phyloP scores from a whole-genome alignment of 148 eudicot genomes.

The Linanthus parryae region DNA sequence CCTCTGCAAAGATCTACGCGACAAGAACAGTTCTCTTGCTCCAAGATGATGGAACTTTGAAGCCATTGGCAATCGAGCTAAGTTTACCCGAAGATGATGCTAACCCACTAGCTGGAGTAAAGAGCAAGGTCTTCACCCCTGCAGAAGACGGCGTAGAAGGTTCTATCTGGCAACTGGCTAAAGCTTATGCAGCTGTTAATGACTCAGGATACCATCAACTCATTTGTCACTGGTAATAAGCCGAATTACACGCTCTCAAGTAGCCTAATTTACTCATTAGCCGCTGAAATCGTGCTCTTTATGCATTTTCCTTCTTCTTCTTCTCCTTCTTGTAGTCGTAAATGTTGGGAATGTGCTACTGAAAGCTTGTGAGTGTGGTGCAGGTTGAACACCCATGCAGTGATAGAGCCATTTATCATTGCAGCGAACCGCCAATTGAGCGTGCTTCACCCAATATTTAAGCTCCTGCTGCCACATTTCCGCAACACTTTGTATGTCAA shows the following conservation, averaged over 20 bases:
- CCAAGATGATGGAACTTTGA: conserved; percentile 70
- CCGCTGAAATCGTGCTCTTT: too few relatives aligned
- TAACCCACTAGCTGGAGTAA: conserved; percentile 45
- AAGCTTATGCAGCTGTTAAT: conserved; percentile 83
- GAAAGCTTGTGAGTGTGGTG: too few relatives aligned
- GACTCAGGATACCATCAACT: conserved; percentile 96
- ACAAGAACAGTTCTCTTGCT: conserved; percentile 64
- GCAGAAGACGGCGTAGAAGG: conserved; percentile 51
- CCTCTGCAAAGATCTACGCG: conserved; percentile 74
- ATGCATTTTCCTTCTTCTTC: too few relatives aligned
- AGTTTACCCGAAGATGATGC: conserved; percentile 77
- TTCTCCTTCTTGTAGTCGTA: too few relatives aligned
- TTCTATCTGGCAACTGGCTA: conserved; percentile 84
- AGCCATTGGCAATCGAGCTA: conserved; percentile 80
- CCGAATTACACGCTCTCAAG: not conserved
- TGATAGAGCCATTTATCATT: conserved; percentile 62
- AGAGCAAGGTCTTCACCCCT: conserved; percentile 70
- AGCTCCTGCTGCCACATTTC: conserved; percentile 72
- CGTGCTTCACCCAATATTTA: conserved; percentile 60
- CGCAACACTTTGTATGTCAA: conserved; percentile 70
- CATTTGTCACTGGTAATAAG: conserved; percentile 70
- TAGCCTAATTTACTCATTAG: not conserved
- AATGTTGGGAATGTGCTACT: too few relatives aligned
- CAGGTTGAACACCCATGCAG: conserved; percentile 75
- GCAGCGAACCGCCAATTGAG: conserved; percentile 65